Evolutionary conservation across 2,329 filamentous ascomycete genomes (phyloP), one percentile per base, ranked within the genome.

Genomic region (Xylariaceae sp.): DNA sequence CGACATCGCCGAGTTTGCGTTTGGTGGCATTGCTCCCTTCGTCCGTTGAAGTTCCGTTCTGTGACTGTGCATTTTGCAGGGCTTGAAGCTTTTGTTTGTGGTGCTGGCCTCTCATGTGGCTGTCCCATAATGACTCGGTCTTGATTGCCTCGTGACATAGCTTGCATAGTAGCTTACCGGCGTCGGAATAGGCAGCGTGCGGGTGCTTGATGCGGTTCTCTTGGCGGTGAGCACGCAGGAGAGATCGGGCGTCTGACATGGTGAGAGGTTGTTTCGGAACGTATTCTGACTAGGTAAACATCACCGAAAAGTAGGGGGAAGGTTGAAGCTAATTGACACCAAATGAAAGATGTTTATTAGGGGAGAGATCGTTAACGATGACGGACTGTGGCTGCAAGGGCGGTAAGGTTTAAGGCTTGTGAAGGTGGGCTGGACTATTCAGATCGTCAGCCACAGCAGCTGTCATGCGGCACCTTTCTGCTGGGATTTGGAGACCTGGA

Each of bases 231-330:
- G 83, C 84, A 53, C 87, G 85, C 43, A 94, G 76, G 37, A 95
- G 78, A 28, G 86, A 79, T 54, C 89, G 84, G 19, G 88, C 83
- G 64, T 94, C 87, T 52, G 87, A 74, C 86, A 93, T 91, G 48
- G 43, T 34, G 38, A 17, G 22, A 11, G 22, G 11, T 6, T 11
- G 6, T 26, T 6, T 6, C 22, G 22, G 22, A n/a, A 26, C 22
- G 11, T 6, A 26, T 11, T 11, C 11, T 26, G 22, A 6, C 22
- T 26, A 6, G 22, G 11, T 6, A 6, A 26, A 26, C 11, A 11
- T 26, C 22, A 6, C 22, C 6, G 11, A 26, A 26, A 11, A 26
- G 22, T 6, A 26, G 11, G 6, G 11, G 11, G 22, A 26, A 26
- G 22, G 22, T 26, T 26, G 22, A 11, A 6, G 22, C 6, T 6